A percentile compares a stretch with the other conserved stretches of the same genome.
phyloP scores from a whole-genome alignment of 208 protist genomes.

The Wallacemonas sp. region DNA sequence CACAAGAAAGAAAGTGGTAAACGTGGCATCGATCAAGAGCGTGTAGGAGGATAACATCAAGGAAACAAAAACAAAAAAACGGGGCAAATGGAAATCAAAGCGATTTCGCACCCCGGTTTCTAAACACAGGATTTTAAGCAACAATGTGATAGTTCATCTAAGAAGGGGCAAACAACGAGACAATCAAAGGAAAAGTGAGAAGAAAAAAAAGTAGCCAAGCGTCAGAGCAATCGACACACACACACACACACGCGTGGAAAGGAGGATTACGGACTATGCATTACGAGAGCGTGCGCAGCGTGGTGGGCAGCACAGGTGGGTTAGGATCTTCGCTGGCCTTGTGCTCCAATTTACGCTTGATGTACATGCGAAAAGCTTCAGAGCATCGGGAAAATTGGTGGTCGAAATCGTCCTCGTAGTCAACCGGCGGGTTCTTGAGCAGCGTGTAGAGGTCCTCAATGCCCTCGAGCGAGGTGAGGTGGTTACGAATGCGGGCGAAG shows the following conservation, averaged over 20 bases:
- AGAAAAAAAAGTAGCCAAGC: conserved; percentile 4
- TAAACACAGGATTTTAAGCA: not conserved
- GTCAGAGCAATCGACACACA: too few relatives aligned
- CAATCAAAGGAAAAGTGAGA: conserved; percentile 7
- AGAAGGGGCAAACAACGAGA: not conserved
- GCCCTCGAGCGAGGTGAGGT: conserved; percentile 68
- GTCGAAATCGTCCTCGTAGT: conserved; percentile 63
- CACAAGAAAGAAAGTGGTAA: too few relatives aligned
- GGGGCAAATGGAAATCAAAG: too few relatives aligned
- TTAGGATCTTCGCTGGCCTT: conserved; percentile 53
- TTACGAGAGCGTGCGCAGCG: conserved; percentile 34
- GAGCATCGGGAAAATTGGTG: conserved; percentile 82
- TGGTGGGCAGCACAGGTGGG: conserved; percentile 38
- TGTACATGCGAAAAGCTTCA: conserved; percentile 82
- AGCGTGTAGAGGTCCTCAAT: conserved; percentile 80
- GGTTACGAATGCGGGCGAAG: conserved; percentile 78
- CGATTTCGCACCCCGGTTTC: too few relatives aligned
- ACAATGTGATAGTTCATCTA: not conserved
- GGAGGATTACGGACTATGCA: too few relatives aligned
- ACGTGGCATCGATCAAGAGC: too few relatives aligned
- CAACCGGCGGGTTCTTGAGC: conserved; percentile 30
- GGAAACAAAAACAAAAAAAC: too few relatives aligned
- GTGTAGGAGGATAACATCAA: too few relatives aligned
- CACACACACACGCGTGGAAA: too few relatives aligned
- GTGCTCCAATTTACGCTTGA: conserved; percentile 78